phyloP scores from a whole-genome alignment of 768 basidiomycete genomes.

The Dioszegia crocea region DNA sequence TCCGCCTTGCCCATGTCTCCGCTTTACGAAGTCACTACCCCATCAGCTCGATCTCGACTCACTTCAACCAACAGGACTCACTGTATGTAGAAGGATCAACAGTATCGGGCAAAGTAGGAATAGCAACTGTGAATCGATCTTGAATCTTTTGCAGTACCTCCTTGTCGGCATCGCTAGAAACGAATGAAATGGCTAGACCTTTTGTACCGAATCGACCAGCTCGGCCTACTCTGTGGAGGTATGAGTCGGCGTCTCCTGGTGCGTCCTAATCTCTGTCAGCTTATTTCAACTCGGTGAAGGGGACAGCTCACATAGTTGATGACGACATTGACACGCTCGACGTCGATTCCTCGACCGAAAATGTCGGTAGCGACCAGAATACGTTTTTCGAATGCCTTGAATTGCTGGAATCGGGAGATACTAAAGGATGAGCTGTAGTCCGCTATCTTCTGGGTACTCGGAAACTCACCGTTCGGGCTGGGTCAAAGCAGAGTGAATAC shows the following conservation, averaged over 20 bases:
- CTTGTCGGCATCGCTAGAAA: constrained; percentile 84
- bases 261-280: constrained; percentile 59
- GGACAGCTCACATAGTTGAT: constrained; percentile 68
- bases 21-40: constrained; percentile 7
- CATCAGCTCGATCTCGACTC: background rate
- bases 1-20: background rate
- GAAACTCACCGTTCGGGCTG: constrained; percentile 87
- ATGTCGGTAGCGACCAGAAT: constrained; percentile 98
- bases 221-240: constrained; percentile 96
- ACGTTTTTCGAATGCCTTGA: constrained; percentile 99
- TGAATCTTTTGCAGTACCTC: constrained; percentile 94
- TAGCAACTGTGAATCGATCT: constrained; percentile 92
- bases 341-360: constrained; percentile 98
- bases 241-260: constrained; percentile 94
- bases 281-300: background rate
- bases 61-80: background rate
- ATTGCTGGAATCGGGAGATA: constrained; percentile 91
- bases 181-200: constrained; percentile 96
- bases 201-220: constrained; percentile 99
- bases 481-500: constrained; percentile 87
- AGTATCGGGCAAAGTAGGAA: constrained; percentile 87
- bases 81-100: constrained; percentile 92
- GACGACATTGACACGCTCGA: constrained; percentile 98
- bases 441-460: background rate
- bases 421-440: constrained; percentile 51